Base-by-base conservation (phyloP, 306 rosid species). In the Gynostemma pentaphyllum region DNA sequence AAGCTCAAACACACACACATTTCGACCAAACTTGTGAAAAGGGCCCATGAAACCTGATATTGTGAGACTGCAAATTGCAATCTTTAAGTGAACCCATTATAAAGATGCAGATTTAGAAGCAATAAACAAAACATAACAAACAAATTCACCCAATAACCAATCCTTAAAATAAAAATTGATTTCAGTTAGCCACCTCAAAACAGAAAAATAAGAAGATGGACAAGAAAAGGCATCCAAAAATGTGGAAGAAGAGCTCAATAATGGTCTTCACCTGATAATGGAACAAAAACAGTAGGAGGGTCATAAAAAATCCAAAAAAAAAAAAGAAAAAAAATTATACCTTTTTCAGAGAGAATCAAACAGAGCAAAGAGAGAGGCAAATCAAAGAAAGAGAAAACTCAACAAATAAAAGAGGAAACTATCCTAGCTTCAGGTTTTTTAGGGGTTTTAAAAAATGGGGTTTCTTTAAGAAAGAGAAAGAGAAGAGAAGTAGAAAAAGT, bases 41-140 rank as follows among this genome's bases (percentile, higher is more conserved):
- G 45, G 64, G 45, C 32, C 24, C 28, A 16, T 24, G 45, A 16
- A 37, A 60, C 28, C 9, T 22, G 64, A 57, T 8, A 1, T 18
- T 32, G 42, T 36, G 67, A 51, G 49, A 24, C 49, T 62, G 19
- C 51, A 36, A 62, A 44, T n/a, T 30, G 68, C 6, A 27, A 45
- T 7, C 2, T 63, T 40, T 29, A 9, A 45, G 15, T n/a, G 19
- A 63, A 63, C 51, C 15, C 68, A 42, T 18, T 28, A 28, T 27
- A 9, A 28, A 9, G n/a, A n/a, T n/a, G n/a, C n/a, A n/a, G n/a
- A n/a, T n/a, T n/a, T n/a, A n/a, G n/a, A n/a, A n/a, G n/a, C n/a
- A n/a, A n/a, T n/a, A n/a, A n/a, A n/a, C n/a, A n/a, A n/a, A n/a
- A n/a, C n/a, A n/a, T n/a, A n/a, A n/a, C n/a, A 56, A 5, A 18